A percentile compares a stretch with the other conserved stretches of the same genome.
Evolutionary conservation across 768 basidiomycete species (phyloP).

Genomic region (Pleurotus sapidus): DNA sequence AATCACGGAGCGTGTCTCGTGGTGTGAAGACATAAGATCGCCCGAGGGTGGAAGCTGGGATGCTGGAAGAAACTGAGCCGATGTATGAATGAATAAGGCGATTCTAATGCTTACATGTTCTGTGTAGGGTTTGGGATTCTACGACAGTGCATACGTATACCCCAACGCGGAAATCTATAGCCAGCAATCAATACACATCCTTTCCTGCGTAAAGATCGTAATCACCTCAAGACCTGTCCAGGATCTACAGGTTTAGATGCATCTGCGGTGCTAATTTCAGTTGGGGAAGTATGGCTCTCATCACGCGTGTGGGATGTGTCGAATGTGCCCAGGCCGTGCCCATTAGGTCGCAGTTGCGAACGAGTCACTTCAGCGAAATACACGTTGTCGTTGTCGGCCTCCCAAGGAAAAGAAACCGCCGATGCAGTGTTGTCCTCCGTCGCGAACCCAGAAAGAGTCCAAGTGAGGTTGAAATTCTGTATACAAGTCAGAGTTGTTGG

Average conservation of each 20-base stretch:
- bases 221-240: constrained; percentile 20
- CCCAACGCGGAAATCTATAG: constrained; percentile 36
- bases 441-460: constrained; percentile 34
- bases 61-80: constrained; percentile 10
- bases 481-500: neutral
- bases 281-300: neutral
- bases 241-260: constrained; percentile 20
- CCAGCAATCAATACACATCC: neutral
- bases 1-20: constrained; percentile 21
- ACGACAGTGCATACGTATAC: constrained; percentile 32
- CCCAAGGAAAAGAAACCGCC: constrained; percentile 27
- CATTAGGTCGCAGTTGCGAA: constrained; percentile 29
- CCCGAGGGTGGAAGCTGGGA: constrained; percentile 16
- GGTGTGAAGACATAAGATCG: constrained; percentile 35
- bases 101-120: constrained; percentile 25
- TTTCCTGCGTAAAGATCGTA: neutral
- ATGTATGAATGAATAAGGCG: neutral
- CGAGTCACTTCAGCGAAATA: constrained; percentile 34
- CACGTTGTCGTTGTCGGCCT: constrained; percentile 27
- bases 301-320: constrained; percentile 11
- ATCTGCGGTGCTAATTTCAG: neutral
- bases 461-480: constrained; percentile 32
- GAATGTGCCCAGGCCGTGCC: constrained; percentile 36
- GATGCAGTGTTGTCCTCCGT: constrained; percentile 28
- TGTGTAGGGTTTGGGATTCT: constrained; percentile 25